A percentile compares a stretch with the other conserved stretches of the same genome.
Conservation (phyloP, 345 rosid genomes). For the Hibiscus tridactylites region DNA sequence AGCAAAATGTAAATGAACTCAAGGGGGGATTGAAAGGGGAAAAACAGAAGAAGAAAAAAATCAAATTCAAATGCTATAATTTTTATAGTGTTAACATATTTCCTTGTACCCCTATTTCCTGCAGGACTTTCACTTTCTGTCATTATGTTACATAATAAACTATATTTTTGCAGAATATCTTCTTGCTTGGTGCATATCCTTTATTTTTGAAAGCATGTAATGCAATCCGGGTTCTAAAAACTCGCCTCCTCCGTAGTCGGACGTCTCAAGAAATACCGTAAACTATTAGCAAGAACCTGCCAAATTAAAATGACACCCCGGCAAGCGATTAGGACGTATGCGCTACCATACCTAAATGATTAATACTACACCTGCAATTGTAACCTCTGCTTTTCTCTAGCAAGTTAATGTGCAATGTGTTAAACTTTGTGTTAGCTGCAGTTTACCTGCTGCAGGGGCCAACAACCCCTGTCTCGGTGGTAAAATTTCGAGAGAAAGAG, state of each 20-base stretch:
- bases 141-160: no score
- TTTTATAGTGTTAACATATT: no score
- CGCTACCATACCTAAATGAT: not conserved
- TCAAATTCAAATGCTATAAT: no score
- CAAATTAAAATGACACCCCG: not conserved
- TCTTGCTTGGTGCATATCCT: not conserved
- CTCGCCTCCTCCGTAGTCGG: conserved; percentile 71
- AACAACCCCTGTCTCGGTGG: conserved; percentile 53
- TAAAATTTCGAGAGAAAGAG: not conserved
- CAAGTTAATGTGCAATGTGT: no score
- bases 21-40: not conserved
- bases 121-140: no score
- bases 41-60: not conserved
- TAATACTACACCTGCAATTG: not conserved
- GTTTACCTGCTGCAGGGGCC: conserved; percentile 85
- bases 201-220: no score
- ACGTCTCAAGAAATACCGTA: conserved; percentile 73
- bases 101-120: no score
- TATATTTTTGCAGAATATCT: not conserved
- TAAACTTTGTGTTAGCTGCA: not conserved
- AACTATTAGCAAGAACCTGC: no score
- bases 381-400: no score
- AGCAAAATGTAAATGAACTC: not conserved
- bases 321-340: not conserved
- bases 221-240: conserved; percentile 25